These are phyloP conservation scores for Crithidia thermophila DNA, from an alignment of 208 protist species.

Conservation along the genomic window DNA sequence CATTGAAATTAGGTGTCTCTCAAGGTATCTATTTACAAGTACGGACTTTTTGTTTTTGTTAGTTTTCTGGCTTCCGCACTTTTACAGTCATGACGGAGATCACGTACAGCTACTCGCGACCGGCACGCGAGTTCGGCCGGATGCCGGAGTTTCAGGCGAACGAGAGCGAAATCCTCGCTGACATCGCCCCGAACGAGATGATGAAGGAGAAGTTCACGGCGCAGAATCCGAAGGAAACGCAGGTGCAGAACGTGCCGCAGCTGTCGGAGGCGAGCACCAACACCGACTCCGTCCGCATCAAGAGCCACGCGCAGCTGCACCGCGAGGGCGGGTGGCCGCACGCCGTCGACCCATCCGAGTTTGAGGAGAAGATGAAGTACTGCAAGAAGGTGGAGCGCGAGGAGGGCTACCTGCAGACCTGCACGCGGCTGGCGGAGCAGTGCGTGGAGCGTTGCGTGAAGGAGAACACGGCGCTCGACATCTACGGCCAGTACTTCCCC, in stretches of 20 bases:
- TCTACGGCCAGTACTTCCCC: conserved; percentile 97
- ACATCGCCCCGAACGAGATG: conserved; percentile 80
- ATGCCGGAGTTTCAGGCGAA: conserved; percentile 94
- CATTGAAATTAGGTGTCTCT: too few species aligned
- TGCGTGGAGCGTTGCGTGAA: conserved; percentile 92
- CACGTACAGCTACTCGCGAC: conserved; percentile 93
- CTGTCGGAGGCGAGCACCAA: conserved; percentile 94
- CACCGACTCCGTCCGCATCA: conserved; percentile 93
- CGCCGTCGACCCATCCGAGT: conserved; percentile 95
- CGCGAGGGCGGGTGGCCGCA: conserved; percentile 97
- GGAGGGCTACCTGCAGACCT: conserved; percentile 93
- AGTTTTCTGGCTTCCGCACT: not conserved
- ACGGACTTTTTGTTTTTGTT: not conserved
- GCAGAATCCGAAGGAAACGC: conserved; percentile 82
- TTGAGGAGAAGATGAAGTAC: conserved; percentile 97
- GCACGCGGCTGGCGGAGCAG: conserved; percentile 86
- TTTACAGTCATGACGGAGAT: conserved; percentile 86
- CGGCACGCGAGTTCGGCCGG: conserved; percentile 90
- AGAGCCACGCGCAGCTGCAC: conserved; percentile 93
- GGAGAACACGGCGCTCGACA: conserved; percentile 98
- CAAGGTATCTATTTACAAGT: too few species aligned
- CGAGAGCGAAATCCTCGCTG: conserved; percentile 89
- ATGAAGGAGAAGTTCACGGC: conserved; percentile 83
- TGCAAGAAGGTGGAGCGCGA: conserved; percentile 97
- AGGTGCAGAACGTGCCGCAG: conserved; percentile 93